Base-by-base conservation (phyloP, 176 grass and related monocot genomes). In the Leersia perrieri region DNA sequence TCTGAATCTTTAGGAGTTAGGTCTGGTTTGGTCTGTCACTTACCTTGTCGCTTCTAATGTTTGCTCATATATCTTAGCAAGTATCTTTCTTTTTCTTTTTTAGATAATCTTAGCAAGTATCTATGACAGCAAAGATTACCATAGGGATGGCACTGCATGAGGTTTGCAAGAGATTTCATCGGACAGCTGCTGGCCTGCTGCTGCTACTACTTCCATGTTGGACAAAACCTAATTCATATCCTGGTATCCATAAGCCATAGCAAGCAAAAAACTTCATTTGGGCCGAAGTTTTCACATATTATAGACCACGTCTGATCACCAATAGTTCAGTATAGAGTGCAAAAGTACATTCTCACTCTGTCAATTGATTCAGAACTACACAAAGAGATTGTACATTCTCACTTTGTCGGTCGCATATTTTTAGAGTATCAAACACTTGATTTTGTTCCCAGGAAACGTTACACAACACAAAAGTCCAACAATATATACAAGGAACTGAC, bases 81-180 rank as follows among this genome's bases (percentile, higher is more conserved):
- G n/a, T n/a, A n/a, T n/a, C n/a, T n/a, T n/a, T n/a, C n/a, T n/a
- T n/a, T n/a, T n/a, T n/a, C n/a, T n/a, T n/a, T n/a, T n/a, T n/a
- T n/a, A n/a, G n/a, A n/a, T n/a, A n/a, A n/a, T n/a, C n/a, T n/a
- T n/a, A n/a, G n/a, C n/a, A n/a, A n/a, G n/a, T 36, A 66, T 57
- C 31, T 23, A 33, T 70, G 16, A 39, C 49, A 33, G 29, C 30
- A 78, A 73, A 13, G n/a, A 1, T 12, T 61, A 10, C 57, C 66
- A 51, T 85, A 33, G 40, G n/a, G 39, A 39, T 53, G 66, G 31
- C 66, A 78, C 16, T n/a, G 15, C 53, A 64, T 29, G 49, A 27
- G 25, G 73, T n/a, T 61, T 82, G 39, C 55, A 8, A 33, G 53
- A 75, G 71, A 38, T 66, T 78, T 76, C 45, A 39, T 76, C 20